Conservation (phyloP, 1,284 basidiomycete genomes). For the Leccinum fuscescens region DNA sequence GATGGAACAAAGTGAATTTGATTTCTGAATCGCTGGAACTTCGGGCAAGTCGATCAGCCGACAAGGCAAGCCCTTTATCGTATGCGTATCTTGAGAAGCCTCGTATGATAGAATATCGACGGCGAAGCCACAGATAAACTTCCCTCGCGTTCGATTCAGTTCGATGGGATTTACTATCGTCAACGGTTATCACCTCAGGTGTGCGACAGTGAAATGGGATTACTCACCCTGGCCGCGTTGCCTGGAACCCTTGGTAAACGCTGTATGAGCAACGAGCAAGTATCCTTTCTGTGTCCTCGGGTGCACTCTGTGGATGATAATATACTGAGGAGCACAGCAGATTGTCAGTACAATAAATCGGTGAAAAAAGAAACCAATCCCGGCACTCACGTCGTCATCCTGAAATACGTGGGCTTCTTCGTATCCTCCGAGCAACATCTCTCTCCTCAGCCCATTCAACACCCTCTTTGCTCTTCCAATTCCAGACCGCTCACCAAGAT, state of each 20-base stretch:
- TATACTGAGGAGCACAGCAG: constrained; percentile 54
- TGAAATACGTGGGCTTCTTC: constrained; percentile 94
- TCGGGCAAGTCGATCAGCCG: constrained; percentile 64
- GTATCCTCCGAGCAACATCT: constrained; percentile 83
- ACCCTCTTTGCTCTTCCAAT: constrained; percentile 83
- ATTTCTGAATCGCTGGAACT: constrained; percentile 52
- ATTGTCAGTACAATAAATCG: constrained; percentile 5
- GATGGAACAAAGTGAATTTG: constrained; percentile 76
- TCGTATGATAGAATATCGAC: constrained; percentile 69
- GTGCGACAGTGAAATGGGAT: background rate
- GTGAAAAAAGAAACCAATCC: constrained; percentile 28
- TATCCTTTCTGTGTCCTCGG: constrained; percentile 90
- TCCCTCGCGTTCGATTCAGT: constrained; percentile 74
- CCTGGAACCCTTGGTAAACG: constrained; percentile 77
- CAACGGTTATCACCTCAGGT: constrained; percentile 1
- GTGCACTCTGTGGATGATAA: constrained; percentile 87
- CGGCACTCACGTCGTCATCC: constrained; percentile 78
- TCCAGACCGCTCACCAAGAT: constrained; percentile 55
- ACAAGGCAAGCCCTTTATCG: constrained; percentile 73
- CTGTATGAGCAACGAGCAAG: constrained; percentile 85
- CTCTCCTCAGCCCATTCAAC: constrained; percentile 82
- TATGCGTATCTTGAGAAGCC: constrained; percentile 50
- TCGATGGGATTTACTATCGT: constrained; percentile 76
- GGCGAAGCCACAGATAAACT: constrained; percentile 77
- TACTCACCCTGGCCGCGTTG: constrained; percentile 73